These are phyloP conservation scores for Dryas octopetala DNA, from an alignment of 306 rosid genomes.

Conservation along the genomic window DNA sequence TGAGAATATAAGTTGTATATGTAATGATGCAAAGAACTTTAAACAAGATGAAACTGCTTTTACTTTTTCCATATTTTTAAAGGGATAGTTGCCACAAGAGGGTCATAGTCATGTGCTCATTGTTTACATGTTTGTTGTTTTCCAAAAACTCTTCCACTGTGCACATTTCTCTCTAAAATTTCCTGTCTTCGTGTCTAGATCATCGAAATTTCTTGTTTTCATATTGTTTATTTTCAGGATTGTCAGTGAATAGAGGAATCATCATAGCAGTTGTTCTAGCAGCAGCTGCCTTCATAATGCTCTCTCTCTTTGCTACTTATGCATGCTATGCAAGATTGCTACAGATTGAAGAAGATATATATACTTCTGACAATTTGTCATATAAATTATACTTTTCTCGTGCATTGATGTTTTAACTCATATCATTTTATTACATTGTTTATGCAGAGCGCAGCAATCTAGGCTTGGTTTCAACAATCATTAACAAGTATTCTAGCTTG, in stretches of 20 bases:
- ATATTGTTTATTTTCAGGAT: constrained; percentile 34
- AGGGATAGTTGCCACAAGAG: too few species aligned
- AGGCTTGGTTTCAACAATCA: constrained; percentile 36
- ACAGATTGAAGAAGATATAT: constrained; percentile 43
- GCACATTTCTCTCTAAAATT: too few species aligned
- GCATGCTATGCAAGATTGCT: constrained; percentile 45
- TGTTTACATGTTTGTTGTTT: too few species aligned
- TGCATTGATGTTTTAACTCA: neutral
- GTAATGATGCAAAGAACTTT: too few species aligned
- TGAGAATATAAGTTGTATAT: too few species aligned
- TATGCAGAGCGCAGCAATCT: constrained; percentile 36
- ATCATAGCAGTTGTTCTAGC: constrained; percentile 52
- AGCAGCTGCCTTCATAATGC: constrained; percentile 52
- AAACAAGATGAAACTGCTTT: too few species aligned
- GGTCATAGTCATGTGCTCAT: too few species aligned
- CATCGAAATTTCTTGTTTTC: too few species aligned
- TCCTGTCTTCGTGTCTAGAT: too few species aligned
- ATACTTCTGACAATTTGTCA: neutral
- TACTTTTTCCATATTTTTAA: too few species aligned
- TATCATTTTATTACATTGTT: neutral
- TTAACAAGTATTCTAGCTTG: constrained; percentile 51
- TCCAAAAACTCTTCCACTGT: too few species aligned
- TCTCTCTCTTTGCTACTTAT: constrained; percentile 53
- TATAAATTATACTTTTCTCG: too few species aligned
- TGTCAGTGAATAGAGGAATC: constrained; percentile 34